Conservation (phyloP, 2,329 filamentous ascomycete species). For the Alternaria triticina region DNA sequence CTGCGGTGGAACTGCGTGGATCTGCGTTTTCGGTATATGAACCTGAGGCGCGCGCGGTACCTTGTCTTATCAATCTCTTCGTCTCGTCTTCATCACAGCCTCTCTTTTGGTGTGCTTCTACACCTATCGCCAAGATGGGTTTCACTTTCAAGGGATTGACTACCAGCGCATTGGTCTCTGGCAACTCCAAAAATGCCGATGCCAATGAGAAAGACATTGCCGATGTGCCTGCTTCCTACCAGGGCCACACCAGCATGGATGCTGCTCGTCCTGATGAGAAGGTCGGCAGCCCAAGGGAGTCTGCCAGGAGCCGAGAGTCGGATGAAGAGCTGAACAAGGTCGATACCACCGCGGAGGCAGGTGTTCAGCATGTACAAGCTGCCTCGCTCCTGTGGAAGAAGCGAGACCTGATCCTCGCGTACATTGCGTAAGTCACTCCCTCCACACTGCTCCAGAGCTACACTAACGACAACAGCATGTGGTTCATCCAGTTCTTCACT, state of each 20-base stretch:
- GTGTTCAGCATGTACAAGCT: slow-evolving; percentile 40
- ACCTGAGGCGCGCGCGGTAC: slow-evolving; percentile 17
- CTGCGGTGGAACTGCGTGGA: slow-evolving; percentile 15
- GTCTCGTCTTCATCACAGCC: slow-evolving; percentile 5
- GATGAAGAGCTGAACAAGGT: slow-evolving; percentile 43
- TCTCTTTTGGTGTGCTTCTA: slow-evolving; percentile 5
- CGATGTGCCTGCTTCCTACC: slow-evolving; percentile 36
- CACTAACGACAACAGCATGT: slow-evolving; percentile 34
- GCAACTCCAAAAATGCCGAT: slow-evolving; percentile 14
- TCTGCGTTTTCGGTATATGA: slow-evolving; percentile 24
- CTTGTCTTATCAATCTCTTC: slow-evolving; percentile 38
- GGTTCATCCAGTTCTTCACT: slow-evolving; percentile 56
- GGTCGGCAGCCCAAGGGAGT: slow-evolving; percentile 27
- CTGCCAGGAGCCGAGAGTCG: slow-evolving; percentile 17
- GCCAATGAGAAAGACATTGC: slow-evolving; percentile 34
- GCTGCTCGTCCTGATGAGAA: slow-evolving; percentile 34
- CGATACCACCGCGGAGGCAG: slow-evolving; percentile 36
- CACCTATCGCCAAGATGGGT: slow-evolving; percentile 30
- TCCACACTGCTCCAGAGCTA: neutral
- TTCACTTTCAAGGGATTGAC: slow-evolving; percentile 42
- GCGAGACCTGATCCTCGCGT: slow-evolving; percentile 34
- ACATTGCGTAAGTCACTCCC: slow-evolving; percentile 31
- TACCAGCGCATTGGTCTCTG: slow-evolving; percentile 32
- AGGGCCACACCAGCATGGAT: slow-evolving; percentile 38
- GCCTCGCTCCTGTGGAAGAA: slow-evolving; percentile 37